Base-by-base conservation (phyloP, 2,329 filamentous ascomycete genomes). In the Dichotomopilus funicola region DNA sequence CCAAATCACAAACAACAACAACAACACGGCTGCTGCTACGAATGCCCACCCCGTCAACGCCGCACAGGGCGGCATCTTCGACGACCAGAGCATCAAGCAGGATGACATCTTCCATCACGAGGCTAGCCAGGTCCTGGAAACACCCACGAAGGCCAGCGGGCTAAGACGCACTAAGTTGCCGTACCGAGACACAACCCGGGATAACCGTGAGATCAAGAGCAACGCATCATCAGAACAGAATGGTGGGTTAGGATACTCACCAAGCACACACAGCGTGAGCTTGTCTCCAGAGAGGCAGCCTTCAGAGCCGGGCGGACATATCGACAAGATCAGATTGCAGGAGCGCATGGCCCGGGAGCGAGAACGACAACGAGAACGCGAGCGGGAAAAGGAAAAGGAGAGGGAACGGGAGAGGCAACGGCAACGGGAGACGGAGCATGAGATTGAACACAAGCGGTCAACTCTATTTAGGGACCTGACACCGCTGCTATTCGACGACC, bases 131-230 rank as follows among this genome's bases (percentile, higher is more conserved):
- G 61, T 59, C 2, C 66, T 62, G 49, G 66, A 67, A 8, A 64
- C 68, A 0, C 60, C 66, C 1, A 63, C 63, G 50, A 66, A 63
- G 51, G 44, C 58, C 6, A 64, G 59, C 35, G 61, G 60, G 6
- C 53, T 67, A 38, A 64, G 67, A 52, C 67, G 67, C 31, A 63
- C 70, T 13, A 72, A 68, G 48, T 65, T 75, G n/a, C 68, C 75
- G 0, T 62, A 75, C 55, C 71, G 75, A 19, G 72, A 76, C 51
- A 68, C 75, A 0, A 62, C 75, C 55, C 71, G 75, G 13, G 72
- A 76, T 51, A 63, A 60, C 9, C 64, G 65, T 5, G 63, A 63
- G n/a, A 55, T 53, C 13, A 65, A 62, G 45, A 64, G 63, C 34
- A 64, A 54, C 55, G 59, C 62, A 31, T 64, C 61, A 6, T 55